Evolutionary conservation across 1,284 basidiomycete genomes (phyloP).

Genomic region (Leccinum holopus): DNA sequence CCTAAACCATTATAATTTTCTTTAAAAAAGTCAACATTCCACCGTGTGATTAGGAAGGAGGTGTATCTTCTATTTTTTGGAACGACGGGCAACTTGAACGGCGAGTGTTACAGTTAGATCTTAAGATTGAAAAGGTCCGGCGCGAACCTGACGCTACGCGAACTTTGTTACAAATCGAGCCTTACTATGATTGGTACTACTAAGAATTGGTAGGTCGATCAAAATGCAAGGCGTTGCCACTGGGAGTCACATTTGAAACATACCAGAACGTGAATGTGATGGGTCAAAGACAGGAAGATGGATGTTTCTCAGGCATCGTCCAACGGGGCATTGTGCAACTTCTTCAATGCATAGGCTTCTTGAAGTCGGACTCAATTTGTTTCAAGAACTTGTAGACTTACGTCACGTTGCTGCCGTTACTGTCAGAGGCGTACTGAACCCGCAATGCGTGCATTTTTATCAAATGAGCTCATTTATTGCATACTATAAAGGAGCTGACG

Average conservation of each 20-base stretch:
- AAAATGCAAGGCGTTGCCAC: neutral
- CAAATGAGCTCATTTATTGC: neutral
- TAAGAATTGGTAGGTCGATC: neutral
- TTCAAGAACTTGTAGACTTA: neutral
- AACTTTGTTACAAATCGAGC: neutral
- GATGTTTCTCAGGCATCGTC: neutral
- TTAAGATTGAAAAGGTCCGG: neutral
- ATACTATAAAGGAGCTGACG: conserved; percentile 2
- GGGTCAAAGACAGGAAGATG: neutral
- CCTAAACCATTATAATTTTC: neutral
- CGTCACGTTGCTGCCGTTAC: neutral
- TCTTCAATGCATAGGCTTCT: no score
- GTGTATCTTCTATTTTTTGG: neutral
- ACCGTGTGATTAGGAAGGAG: no score
- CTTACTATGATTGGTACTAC: neutral
- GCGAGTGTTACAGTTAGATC: neutral
- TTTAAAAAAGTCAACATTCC: neutral
- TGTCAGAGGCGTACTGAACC: neutral
- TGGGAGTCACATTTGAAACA: no score
- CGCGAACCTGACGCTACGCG: neutral
- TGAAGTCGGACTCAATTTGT: neutral
- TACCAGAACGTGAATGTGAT: no score
- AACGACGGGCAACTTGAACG: neutral
- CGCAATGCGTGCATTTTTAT: neutral
- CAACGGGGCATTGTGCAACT: neutral